Percentiles rank a stretch among this genome's conserved stretches.
phyloP scores from a whole-genome alignment of 2,329 filamentous ascomycete species.

The Calonectria pseudoreteaudii region DNA sequence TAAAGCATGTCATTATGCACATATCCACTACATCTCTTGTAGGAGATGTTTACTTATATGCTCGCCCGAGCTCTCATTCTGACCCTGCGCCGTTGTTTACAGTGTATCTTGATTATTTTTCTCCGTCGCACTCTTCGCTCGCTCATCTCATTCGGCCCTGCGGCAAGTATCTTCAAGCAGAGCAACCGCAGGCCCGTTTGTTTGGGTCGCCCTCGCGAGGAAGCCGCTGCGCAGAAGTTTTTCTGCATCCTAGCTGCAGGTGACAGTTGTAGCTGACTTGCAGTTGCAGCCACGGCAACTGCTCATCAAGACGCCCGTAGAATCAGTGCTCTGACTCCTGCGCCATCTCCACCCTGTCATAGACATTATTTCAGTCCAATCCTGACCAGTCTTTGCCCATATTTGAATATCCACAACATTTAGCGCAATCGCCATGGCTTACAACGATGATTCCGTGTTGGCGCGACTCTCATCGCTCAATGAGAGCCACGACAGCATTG shows the following conservation, averaged over 20 bases:
- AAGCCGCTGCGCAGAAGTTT: conserved; percentile 31
- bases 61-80: conserved; percentile 37
- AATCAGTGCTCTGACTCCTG: conserved; percentile 31
- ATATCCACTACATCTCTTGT: conserved; percentile 37
- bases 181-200: conserved; percentile 17
- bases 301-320: conserved; percentile 34
- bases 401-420: neutral
- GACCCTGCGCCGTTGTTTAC: conserved; percentile 36
- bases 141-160: conserved; percentile 30
- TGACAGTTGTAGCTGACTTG: conserved; percentile 45
- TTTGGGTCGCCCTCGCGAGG: conserved; percentile 21
- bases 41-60: conserved; percentile 38
- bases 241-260: conserved; percentile 38
- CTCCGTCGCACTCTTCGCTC: conserved; percentile 32
- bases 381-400: conserved; percentile 3
- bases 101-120: conserved; percentile 34
- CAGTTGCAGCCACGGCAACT: conserved; percentile 44
- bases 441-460: conserved; percentile 94
- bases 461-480: conserved; percentile 95
- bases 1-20: conserved; percentile 32
- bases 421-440: conserved; percentile 74
- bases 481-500: conserved; percentile 97
- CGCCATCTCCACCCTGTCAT: conserved; percentile 19
- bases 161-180: conserved; percentile 29
- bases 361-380: conserved; percentile 4